Evolutionary conservation across 192 early-diverging fungal genomes (phyloP).

Genomic region (Podila epicladia): DNA sequence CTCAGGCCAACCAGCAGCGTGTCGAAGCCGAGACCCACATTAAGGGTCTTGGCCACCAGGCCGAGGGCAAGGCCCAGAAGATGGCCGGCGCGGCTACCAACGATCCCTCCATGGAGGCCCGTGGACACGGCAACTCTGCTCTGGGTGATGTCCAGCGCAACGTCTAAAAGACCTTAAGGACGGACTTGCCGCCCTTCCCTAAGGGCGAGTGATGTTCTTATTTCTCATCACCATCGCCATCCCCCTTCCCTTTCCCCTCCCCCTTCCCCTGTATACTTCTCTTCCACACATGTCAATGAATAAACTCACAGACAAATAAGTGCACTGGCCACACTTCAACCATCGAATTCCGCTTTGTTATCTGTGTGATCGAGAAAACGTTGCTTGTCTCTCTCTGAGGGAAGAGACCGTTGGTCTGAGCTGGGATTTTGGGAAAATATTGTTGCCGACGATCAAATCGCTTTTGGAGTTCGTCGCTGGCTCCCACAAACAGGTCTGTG

Average conservation of each 20-base stretch:
- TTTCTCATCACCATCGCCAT: too few relatives aligned
- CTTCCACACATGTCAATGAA: neutral
- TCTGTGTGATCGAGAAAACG: too few relatives aligned
- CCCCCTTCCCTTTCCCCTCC: neutral
- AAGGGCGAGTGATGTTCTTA: too few relatives aligned
- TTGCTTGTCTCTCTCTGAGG: too few relatives aligned
- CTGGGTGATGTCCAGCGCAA: constrained; percentile 30
- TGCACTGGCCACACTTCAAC: neutral
- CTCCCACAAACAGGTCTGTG: too few relatives aligned
- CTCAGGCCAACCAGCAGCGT: constrained; percentile 8
- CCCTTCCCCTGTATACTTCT: neutral
- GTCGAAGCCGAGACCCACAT: constrained; percentile 5
- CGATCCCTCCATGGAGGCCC: constrained; percentile 9
- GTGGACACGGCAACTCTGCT: constrained; percentile 21
- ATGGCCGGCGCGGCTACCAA: constrained; percentile 10
- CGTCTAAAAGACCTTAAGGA: neutral
- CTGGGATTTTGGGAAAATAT: too few relatives aligned
- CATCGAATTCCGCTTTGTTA: too few relatives aligned
- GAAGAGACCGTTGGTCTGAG: too few relatives aligned
- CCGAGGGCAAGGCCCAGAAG: constrained; percentile 22
- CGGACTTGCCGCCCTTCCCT: too few relatives aligned
- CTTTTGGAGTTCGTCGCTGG: too few relatives aligned
- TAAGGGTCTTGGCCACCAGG: constrained; percentile 20
- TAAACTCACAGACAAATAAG: neutral
- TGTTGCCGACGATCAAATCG: too few relatives aligned